Conservation (phyloP, 2,329 filamentous ascomycete species). For the Claviceps sp. region DNA sequence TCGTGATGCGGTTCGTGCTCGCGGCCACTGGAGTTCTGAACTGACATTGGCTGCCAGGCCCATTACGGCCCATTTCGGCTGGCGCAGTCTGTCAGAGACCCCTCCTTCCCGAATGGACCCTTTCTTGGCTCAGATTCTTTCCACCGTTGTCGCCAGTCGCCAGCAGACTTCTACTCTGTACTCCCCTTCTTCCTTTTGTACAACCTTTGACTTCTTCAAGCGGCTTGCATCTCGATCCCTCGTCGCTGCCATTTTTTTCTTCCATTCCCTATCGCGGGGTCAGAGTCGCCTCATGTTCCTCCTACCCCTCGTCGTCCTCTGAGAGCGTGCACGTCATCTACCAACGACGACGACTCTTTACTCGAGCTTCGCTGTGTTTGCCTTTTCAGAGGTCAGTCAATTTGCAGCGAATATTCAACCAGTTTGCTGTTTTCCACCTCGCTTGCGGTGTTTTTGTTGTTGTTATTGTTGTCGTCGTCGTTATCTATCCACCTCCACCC, state of each 20-base stretch:
- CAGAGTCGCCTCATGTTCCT: constrained; percentile 4
- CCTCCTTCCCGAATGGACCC: constrained; percentile 5
- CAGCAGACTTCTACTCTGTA: background rate
- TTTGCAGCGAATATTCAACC: background rate
- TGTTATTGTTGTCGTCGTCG: background rate
- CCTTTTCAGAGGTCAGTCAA: constrained; percentile 7
- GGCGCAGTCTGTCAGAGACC: constrained; percentile 1
- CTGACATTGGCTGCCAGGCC: too few species aligned
- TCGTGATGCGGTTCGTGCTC: too few species aligned
- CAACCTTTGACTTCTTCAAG: constrained; percentile 2
- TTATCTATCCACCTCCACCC: background rate
- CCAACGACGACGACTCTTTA: background rate
- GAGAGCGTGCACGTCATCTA: background rate
- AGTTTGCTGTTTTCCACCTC: constrained; percentile 3
- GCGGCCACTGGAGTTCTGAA: too few species aligned
- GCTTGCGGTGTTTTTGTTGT: constrained; percentile 4
- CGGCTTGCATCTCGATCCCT: background rate
- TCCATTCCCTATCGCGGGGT: background rate
- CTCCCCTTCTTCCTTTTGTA: constrained; percentile 3
- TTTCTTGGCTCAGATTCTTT: constrained; percentile 2
- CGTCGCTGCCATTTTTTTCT: background rate
- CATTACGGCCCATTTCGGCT: background rate
- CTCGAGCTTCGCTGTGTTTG: background rate
- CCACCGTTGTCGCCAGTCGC: background rate
- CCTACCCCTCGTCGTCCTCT: background rate